Conservation (phyloP, 2,329 filamentous ascomycete genomes). For the Xylariales sp. region DNA sequence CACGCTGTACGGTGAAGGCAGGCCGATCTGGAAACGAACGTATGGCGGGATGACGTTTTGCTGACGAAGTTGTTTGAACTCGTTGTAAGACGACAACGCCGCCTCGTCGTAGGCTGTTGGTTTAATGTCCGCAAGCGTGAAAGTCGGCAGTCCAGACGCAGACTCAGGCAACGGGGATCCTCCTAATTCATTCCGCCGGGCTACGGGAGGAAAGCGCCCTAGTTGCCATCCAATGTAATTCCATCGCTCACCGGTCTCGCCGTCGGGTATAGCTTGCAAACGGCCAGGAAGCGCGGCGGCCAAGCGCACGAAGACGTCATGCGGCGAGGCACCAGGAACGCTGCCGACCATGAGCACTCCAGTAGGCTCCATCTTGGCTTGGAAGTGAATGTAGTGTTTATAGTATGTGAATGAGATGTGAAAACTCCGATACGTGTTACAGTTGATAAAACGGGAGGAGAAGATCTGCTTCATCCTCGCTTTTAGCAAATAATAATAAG, state of each 20-base stretch:
- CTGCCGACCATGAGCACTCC: conserved; percentile 46
- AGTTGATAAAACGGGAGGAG: too few species aligned
- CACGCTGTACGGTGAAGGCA: conserved; percentile 43
- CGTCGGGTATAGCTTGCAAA: conserved; percentile 41
- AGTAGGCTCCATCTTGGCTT: conserved; percentile 40
- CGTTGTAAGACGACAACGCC: conserved; percentile 41
- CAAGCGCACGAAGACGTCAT: conserved; percentile 41
- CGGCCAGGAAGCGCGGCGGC: conserved; percentile 39
- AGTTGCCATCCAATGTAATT: conserved; percentile 45
- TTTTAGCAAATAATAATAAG: too few species aligned
- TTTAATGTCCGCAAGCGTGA: conserved; percentile 42
- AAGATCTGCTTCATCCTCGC: too few species aligned
- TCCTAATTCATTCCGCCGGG: conserved; percentile 39
- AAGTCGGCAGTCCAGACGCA: conserved; percentile 33
- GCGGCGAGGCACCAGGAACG: conserved; percentile 40
- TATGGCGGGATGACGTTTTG: conserved; percentile 35
- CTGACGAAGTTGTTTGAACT: conserved; percentile 43
- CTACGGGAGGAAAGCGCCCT: conserved; percentile 37
- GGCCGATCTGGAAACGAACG: conserved; percentile 42
- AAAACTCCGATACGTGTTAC: neutral
- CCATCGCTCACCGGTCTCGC: conserved; percentile 42
- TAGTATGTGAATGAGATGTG: conserved; percentile 22
- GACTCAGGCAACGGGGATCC: conserved; percentile 39
- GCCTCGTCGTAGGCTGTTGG: conserved; percentile 42
- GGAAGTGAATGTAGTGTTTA: conserved; percentile 27